Evolutionary conservation across 768 basidiomycete species (phyloP).

Genomic region (Thelephora aurantiotincta): DNA sequence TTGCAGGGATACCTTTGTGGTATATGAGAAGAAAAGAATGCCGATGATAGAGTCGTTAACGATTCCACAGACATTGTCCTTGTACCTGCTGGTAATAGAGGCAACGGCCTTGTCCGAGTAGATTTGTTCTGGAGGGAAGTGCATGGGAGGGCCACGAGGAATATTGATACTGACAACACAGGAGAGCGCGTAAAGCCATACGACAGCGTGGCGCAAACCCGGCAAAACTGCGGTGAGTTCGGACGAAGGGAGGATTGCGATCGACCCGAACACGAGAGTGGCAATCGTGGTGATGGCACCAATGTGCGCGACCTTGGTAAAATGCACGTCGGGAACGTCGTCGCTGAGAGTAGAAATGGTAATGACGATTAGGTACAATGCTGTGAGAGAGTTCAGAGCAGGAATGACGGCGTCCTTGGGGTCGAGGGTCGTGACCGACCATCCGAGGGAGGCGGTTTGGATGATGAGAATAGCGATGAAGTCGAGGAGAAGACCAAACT

Average conservation of each 20-base stretch:
- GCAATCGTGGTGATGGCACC: slow-evolving; percentile 39
- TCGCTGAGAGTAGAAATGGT: slow-evolving; percentile 34
- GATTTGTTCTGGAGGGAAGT: slow-evolving; percentile 59
- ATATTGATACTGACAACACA: slow-evolving; percentile 32
- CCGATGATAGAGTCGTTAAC: slow-evolving; percentile 48
- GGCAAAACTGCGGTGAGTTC: slow-evolving; percentile 18
- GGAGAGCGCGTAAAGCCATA: slow-evolving; percentile 34
- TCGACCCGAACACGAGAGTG: slow-evolving; percentile 25
- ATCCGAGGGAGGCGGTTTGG: slow-evolving; percentile 42
- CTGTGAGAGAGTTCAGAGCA: slow-evolving; percentile 34
- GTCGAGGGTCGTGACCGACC: slow-evolving; percentile 23
- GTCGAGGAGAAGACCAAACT: slow-evolving; percentile 33
- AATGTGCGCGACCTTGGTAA: slow-evolving; percentile 38
- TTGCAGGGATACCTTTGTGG: slow-evolving; percentile 25
- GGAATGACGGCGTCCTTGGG: slow-evolving; percentile 21
- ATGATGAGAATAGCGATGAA: slow-evolving; percentile 33
- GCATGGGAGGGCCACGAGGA: slow-evolving; percentile 59
- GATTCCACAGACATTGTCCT: slow-evolving; percentile 63
- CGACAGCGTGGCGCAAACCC: slow-evolving; percentile 36
- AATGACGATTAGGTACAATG: slow-evolving; percentile 44
- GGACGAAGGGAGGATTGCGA: slow-evolving; percentile 43
- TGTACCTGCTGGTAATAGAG: slow-evolving; percentile 42
- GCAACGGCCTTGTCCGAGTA: slow-evolving; percentile 61
- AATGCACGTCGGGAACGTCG: slow-evolving; percentile 22
- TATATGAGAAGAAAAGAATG: slow-evolving; percentile 72